Evolutionary conservation across 371 early-diverging fungal species (phyloP), one percentile per base, ranked within the genome.

Genomic region (Rhizopus microsporus): DNA sequence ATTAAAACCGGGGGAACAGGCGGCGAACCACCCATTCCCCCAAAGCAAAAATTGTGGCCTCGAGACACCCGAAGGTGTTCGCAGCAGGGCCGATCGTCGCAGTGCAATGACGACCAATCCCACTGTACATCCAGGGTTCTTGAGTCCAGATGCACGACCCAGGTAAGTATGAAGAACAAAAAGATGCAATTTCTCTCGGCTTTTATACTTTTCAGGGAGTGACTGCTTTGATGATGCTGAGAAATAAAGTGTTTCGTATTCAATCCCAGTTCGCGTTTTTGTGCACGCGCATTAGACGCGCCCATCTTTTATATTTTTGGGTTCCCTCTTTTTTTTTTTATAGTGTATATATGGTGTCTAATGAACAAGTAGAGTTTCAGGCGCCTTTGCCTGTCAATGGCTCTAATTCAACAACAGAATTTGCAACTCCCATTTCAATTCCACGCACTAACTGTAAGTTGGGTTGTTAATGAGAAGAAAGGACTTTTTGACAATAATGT

Each of bases 41-140:
- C 74, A 62, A 71, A 74, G 58, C 74, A 77, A 70, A 77, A 77
- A 77, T 77, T 77, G 52, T 69, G 67, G 70, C 52, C 72, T 74
- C 77, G 77, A 77, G 74, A 77, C 74, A 70, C 64, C 74, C 74
- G 59, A 57, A 62, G 68, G 57, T 63, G 74, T 77, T 77, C 77
- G 77, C 69, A 72, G 72, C 62, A 62, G 45, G 47, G 59, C 51
- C 61, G 59, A 50, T 65, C 62, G 57, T 70, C 74, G 74, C 48
- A 53, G 74, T 74, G 74, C 74, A 77, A 74, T 74, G 77, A 65
- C 65, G 61, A 55, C 57, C 69, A 51, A 57, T 63, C 60, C 53
- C 62, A 56, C 74, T 68, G 70, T 71, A 53, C 59, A 60, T 62
- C 60, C 71, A 42, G 69, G 69, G 51, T 77, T 67, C 62, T 52